Percentiles rank a stretch among this genome's conserved stretches.
phyloP scores from a whole-genome alignment of 352 stramenopile genomes.

The Pythium brachiatum region DNA sequence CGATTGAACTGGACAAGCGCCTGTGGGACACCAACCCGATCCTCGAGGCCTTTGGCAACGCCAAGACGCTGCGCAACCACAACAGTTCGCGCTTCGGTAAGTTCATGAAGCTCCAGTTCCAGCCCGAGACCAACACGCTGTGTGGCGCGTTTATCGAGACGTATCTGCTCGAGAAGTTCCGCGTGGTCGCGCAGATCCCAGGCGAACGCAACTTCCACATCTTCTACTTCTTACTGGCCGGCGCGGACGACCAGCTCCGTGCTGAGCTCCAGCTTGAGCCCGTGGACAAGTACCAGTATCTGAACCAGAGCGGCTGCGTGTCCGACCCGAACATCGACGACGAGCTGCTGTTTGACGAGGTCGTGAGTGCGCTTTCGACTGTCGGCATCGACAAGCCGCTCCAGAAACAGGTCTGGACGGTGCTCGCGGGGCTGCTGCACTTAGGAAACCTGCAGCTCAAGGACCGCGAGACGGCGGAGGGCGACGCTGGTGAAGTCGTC shows the following conservation, averaged over 20 bases:
- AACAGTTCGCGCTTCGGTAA: slow-evolving; percentile 88
- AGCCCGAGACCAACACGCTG: slow-evolving; percentile 65
- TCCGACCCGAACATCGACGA: slow-evolving; percentile 86
- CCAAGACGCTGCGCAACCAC: slow-evolving; percentile 87
- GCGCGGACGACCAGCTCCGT: slow-evolving; percentile 57
- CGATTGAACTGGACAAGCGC: slow-evolving; percentile 81
- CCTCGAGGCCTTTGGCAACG: slow-evolving; percentile 85
- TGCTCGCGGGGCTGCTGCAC: slow-evolving; percentile 75
- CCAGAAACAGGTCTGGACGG: slow-evolving; percentile 77
- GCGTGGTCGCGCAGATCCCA: slow-evolving; percentile 82
- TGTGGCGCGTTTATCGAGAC: slow-evolving; percentile 83
- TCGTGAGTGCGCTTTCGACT: slow-evolving; percentile 69
- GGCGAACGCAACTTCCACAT: slow-evolving; percentile 91
- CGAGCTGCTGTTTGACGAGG: slow-evolving; percentile 84
- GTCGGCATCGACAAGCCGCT: slow-evolving; percentile 67
- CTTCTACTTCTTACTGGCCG: slow-evolving; percentile 88
- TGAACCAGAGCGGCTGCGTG: slow-evolving; percentile 87
- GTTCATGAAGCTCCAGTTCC: slow-evolving; percentile 91
- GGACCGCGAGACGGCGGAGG: slow-evolving; percentile 77
- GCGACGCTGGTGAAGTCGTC: slow-evolving; percentile 69
- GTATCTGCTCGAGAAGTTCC: slow-evolving; percentile 89
- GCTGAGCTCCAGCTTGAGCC: slow-evolving; percentile 58
- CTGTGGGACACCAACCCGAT: slow-evolving; percentile 89
- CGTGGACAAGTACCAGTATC: slow-evolving; percentile 65
- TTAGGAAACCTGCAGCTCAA: slow-evolving; percentile 77